These are phyloP conservation scores for Nannizzia gypsea DNA, from an alignment of 2,329 filamentous ascomycete genomes.

Conservation along the genomic window DNA sequence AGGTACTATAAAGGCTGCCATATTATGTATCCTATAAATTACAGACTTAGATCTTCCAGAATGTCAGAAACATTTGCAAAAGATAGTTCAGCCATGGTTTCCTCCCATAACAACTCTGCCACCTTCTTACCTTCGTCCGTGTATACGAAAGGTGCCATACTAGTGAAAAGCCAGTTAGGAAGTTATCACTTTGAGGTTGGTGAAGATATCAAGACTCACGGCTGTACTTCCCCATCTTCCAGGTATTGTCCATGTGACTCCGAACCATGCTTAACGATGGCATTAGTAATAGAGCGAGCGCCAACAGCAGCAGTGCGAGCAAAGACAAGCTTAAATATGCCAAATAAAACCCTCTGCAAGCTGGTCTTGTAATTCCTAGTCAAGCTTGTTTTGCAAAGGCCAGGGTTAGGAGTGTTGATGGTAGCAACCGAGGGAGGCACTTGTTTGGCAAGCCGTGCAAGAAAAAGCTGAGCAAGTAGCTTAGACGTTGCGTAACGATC, in stretches of 20 bases:
- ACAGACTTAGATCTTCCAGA: neutral
- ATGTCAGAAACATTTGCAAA: neutral
- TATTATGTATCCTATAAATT: neutral
- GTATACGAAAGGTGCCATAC: neutral
- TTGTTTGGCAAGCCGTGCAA: conserved; percentile 25
- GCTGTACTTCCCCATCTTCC: neutral
- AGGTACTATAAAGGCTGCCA: too few relatives aligned
- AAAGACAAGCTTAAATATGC: neutral
- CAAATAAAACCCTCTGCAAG: neutral
- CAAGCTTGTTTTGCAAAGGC: neutral
- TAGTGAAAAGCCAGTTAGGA: neutral
- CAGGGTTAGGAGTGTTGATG: neutral
- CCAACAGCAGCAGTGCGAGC: neutral
- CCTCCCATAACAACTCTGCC: neutral
- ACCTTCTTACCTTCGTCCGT: neutral
- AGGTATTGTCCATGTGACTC: neutral
- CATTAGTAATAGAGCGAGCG: neutral
- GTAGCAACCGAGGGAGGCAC: neutral
- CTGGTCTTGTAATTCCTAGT: neutral
- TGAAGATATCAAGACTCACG: neutral
- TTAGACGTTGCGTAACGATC: conserved; percentile 25
- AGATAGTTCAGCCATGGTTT: conserved; percentile 1
- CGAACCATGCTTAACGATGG: neutral
- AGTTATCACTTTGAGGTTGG: neutral
- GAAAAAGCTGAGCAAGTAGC: conserved; percentile 27